These are phyloP conservation scores for Aspergillus pseudotamarii DNA, from an alignment of 2,329 filamentous ascomycete genomes.

Conservation along the genomic window DNA sequence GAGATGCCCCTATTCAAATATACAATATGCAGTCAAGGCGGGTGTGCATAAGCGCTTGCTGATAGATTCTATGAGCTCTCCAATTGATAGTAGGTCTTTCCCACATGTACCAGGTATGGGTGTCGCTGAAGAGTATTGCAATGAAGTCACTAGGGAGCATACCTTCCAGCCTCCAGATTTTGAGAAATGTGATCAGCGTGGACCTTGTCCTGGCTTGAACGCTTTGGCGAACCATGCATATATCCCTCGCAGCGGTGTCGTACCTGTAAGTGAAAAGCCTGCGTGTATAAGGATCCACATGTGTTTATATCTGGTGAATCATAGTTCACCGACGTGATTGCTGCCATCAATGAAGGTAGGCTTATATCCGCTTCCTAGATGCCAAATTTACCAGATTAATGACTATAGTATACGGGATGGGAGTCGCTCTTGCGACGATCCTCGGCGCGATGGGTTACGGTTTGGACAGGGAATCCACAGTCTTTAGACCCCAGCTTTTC, in stretches of 20 bases:
- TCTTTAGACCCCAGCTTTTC: constrained; percentile 55
- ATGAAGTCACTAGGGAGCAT: constrained; percentile 37
- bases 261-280: constrained; percentile 25
- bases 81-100: constrained; percentile 29
- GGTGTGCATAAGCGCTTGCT: neutral
- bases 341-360: constrained; percentile 38
- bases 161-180: constrained; percentile 38
- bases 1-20: neutral
- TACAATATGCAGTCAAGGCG: neutral
- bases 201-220: constrained; percentile 47
- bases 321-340: constrained; percentile 37
- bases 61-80: constrained; percentile 9
- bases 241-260: constrained; percentile 45
- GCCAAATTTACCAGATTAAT: neutral
- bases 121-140: neutral
- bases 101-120: neutral
- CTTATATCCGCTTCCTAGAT: neutral
- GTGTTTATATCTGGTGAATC: neutral
- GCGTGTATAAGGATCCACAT: neutral
- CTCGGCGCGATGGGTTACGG: constrained; percentile 51
- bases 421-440: constrained; percentile 46
- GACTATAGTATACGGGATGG: constrained; percentile 51
- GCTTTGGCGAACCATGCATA: constrained; percentile 49
- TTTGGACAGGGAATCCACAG: constrained; percentile 54
- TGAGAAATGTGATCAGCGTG: constrained; percentile 40